Evolutionary conservation across 495 filamentous ascomycete genomes (phyloP).

Genomic region (Talaromyces trachyspermus): DNA sequence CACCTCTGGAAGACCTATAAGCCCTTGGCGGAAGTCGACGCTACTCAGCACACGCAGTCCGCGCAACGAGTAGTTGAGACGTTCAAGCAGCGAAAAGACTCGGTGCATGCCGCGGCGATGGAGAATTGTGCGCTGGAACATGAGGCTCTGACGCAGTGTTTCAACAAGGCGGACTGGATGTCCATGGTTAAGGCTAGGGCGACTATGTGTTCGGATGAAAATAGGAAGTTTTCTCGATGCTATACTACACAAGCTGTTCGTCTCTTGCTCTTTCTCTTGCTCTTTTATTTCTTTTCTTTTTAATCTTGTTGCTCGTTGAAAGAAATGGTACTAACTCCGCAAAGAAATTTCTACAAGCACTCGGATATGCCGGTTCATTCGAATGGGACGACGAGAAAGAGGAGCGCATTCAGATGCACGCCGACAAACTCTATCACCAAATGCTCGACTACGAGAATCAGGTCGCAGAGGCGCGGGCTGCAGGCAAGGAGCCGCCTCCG

Average conservation of each 20-base stretch:
- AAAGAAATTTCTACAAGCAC: slow-evolving; percentile 79
- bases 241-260: slow-evolving; percentile 73
- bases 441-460: slow-evolving; percentile 71
- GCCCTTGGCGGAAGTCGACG: slow-evolving; percentile 55
- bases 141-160: slow-evolving; percentile 66
- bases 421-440: slow-evolving; percentile 77
- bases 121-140: slow-evolving; percentile 93
- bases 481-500: slow-evolving; percentile 39
- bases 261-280: too few species aligned
- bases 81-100: slow-evolving; percentile 72
- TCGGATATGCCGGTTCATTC: slow-evolving; percentile 74
- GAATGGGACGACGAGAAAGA: slow-evolving; percentile 60
- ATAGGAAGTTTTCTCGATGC: slow-evolving; percentile 65
- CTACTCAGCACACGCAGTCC: slow-evolving; percentile 39
- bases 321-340: neutral
- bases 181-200: slow-evolving; percentile 42
- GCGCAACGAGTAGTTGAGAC: slow-evolving; percentile 71
- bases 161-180: slow-evolving; percentile 51
- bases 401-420: slow-evolving; percentile 93
- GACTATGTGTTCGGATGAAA: slow-evolving; percentile 70
- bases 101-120: slow-evolving; percentile 72
- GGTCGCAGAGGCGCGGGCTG: slow-evolving; percentile 58
- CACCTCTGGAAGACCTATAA: slow-evolving; percentile 88
- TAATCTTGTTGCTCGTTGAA: neutral
- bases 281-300: neutral